Evolutionary conservation across 2,329 filamentous ascomycete genomes (phyloP).

Genomic region (Aulographum hederae): DNA sequence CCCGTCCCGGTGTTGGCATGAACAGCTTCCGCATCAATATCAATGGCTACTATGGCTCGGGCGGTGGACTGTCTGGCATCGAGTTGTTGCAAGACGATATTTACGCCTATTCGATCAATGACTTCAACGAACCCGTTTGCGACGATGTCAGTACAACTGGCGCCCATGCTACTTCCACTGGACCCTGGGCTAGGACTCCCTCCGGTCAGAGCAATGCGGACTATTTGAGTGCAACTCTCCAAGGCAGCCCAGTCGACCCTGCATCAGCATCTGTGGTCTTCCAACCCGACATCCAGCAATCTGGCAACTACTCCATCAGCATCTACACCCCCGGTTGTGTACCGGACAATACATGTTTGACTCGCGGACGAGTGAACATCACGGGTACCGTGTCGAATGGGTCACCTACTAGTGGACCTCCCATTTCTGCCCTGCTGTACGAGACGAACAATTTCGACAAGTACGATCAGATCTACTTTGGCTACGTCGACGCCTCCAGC

Average conservation of each 20-base stretch:
- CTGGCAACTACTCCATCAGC: constrained; percentile 80
- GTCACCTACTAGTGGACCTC: constrained; percentile 7
- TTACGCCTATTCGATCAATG: constrained; percentile 64
- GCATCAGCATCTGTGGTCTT: constrained; percentile 56
- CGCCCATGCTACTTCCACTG: constrained; percentile 50
- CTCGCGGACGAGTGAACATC: constrained; percentile 66
- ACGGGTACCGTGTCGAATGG: constrained; percentile 47
- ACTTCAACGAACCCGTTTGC: constrained; percentile 80
- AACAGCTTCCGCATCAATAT: constrained; percentile 71
- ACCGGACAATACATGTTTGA: constrained; percentile 57
- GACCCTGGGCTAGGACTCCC: constrained; percentile 54
- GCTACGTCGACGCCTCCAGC: constrained; percentile 59
- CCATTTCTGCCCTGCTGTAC: constrained; percentile 46
- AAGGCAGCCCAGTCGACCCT: constrained; percentile 33
- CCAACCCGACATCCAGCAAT: constrained; percentile 65
- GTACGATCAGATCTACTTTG: constrained; percentile 82
- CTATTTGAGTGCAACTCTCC: constrained; percentile 55
- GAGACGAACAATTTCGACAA: constrained; percentile 96
- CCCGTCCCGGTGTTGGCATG: constrained; percentile 81
- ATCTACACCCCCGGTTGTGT: constrained; percentile 85
- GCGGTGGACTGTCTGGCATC: constrained; percentile 71
- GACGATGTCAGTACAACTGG: constrained; percentile 39
- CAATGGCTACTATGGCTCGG: constrained; percentile 68
- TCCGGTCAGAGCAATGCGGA: constrained; percentile 53
- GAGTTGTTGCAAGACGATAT: constrained; percentile 75